Evolutionary conservation across 352 stramenopile species (phyloP).

Genomic region (Phytopythium litorale): DNA sequence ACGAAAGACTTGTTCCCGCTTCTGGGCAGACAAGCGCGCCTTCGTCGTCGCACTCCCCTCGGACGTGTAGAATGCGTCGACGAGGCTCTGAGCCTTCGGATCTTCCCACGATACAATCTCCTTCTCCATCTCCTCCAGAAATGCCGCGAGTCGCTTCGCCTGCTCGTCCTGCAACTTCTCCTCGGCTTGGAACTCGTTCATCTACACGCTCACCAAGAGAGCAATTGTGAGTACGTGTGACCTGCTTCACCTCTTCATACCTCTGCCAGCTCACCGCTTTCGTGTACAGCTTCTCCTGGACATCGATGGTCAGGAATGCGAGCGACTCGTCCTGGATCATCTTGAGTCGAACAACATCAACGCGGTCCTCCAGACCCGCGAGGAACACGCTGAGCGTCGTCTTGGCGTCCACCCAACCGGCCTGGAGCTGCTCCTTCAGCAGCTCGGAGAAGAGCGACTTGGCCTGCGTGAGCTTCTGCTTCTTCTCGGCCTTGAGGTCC

Average conservation of each 20-base stretch:
- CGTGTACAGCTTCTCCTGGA: slow-evolving; percentile 52
- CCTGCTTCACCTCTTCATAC: no score
- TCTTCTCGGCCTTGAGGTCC: slow-evolving; percentile 77
- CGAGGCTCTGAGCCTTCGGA: slow-evolving; percentile 17
- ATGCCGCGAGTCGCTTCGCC: slow-evolving; percentile 26
- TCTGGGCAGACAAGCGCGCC: slow-evolving; percentile 13
- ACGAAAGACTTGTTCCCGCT: slow-evolving; percentile 25
- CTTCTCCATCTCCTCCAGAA: slow-evolving; percentile 22
- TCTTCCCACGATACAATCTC: slow-evolving; percentile 17
- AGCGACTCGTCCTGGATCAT: slow-evolving; percentile 36
- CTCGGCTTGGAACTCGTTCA: slow-evolving; percentile 32
- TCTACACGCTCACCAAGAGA: slow-evolving; percentile 4
- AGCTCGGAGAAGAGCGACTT: slow-evolving; percentile 49
- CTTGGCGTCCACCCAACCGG: slow-evolving; percentile 38
- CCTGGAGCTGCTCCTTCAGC: slow-evolving; percentile 40
- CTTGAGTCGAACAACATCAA: slow-evolving; percentile 28
- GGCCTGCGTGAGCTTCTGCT: slow-evolving; percentile 58
- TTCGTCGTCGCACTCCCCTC: slow-evolving; percentile 7
- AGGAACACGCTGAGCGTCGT: slow-evolving; percentile 54
- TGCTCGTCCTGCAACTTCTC: slow-evolving; percentile 24
- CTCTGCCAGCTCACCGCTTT: slow-evolving; percentile 22
- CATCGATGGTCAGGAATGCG: slow-evolving; percentile 29
- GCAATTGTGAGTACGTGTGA: background rate
- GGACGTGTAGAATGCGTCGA: slow-evolving; percentile 25
- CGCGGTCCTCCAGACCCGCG: slow-evolving; percentile 34